These are phyloP conservation scores for Petunia secreta DNA, from an alignment of 257 asterid genomes.

Conservation along the genomic window DNA sequence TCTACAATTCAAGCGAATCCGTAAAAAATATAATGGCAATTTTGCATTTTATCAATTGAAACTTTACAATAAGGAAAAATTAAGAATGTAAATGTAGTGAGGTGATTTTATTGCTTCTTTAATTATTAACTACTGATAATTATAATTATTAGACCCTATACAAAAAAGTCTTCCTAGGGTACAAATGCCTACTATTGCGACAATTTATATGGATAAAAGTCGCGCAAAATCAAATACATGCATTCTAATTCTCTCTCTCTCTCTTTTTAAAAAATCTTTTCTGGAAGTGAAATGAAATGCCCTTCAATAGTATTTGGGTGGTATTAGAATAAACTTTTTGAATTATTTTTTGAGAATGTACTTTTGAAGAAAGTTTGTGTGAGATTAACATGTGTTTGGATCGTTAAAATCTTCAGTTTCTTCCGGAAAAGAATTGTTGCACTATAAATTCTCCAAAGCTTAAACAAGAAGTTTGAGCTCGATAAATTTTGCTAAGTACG, in stretches of 20 bases:
- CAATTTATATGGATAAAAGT: not conserved
- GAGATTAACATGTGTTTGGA: not conserved
- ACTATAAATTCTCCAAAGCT: not conserved
- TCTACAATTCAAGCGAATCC: too few species aligned
- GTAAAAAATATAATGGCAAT: too few species aligned
- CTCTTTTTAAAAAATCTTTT: too few species aligned
- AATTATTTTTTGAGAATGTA: not conserved
- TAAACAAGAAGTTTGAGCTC: not conserved
- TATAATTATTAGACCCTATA: too few species aligned
- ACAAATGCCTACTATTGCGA: not conserved
- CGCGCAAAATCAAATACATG: not conserved
- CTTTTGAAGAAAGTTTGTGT: not conserved
- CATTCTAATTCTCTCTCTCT: not conserved
- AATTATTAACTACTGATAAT: too few species aligned
- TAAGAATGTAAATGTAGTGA: too few species aligned
- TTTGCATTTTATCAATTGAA: too few species aligned
- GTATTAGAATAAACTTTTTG: not conserved
- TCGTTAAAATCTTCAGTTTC: not conserved
- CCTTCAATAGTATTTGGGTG: not conserved
- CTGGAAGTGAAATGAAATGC: not conserved
- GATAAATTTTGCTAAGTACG: not conserved
- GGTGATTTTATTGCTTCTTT: too few species aligned
- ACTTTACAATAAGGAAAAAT: too few species aligned
- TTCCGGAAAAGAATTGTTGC: too few species aligned
- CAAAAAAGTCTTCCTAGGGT: not conserved